These are phyloP conservation scores for Alternaria ethzedia DNA, from an alignment of 2,329 filamentous ascomycete genomes.

Conservation along the genomic window DNA sequence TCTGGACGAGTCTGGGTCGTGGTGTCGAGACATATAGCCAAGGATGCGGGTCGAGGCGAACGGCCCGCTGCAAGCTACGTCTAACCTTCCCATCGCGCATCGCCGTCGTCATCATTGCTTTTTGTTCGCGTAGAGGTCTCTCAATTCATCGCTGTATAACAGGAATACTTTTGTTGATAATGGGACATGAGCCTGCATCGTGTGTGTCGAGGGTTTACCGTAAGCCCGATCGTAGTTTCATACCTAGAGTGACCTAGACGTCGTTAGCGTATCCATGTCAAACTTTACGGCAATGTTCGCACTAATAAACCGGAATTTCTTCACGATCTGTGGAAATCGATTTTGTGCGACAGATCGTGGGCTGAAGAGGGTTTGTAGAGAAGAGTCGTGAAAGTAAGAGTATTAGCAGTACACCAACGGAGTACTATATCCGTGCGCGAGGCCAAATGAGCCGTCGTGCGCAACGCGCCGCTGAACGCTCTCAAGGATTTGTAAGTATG, in stretches of 20 bases:
- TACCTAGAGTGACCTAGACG: background rate
- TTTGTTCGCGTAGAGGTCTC: background rate
- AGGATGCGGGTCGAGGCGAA: slow-evolving; percentile 2
- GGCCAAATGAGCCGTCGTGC: background rate
- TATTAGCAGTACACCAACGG: background rate
- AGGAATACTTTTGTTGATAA: background rate
- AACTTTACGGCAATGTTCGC: background rate
- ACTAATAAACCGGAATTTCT: background rate
- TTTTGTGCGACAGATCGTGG: background rate
- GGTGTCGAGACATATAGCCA: background rate
- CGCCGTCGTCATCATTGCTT: background rate
- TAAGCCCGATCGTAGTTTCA: background rate
- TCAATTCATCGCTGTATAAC: background rate
- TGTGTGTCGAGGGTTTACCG: background rate
- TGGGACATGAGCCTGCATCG: background rate
- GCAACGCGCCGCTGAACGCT: background rate
- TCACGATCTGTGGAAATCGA: background rate
- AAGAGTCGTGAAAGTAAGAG: background rate
- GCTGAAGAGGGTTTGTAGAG: background rate
- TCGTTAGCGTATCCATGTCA: background rate
- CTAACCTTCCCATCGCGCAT: background rate
- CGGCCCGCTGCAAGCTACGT: background rate
- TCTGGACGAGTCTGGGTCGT: background rate
- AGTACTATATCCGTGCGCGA: background rate
- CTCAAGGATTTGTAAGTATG: background rate